Evolutionary conservation across 208 protist genomes (phyloP).

Genomic region (Trypanosomatidae sp.): DNA sequence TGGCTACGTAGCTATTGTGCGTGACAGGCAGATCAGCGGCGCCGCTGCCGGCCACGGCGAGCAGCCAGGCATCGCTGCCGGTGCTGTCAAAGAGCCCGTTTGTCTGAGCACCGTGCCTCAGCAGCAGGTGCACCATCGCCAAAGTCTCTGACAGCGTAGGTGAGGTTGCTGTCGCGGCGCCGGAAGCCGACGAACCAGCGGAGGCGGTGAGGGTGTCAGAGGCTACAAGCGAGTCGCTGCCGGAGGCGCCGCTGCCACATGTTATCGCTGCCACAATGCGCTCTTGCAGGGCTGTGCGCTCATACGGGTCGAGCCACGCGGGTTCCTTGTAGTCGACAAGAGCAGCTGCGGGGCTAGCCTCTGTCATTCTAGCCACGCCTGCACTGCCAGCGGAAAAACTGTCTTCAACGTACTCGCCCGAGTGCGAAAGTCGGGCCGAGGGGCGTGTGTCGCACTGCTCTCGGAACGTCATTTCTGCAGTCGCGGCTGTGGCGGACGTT

Average conservation of each 20-base stretch:
- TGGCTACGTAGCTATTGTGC: background rate
- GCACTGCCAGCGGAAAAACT: background rate
- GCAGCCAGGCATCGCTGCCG: constrained; percentile 76
- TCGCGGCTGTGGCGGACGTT: background rate
- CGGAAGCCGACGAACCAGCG: background rate
- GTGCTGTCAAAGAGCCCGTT: constrained; percentile 58
- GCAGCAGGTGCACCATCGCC: constrained; percentile 37
- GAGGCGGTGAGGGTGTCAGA: background rate
- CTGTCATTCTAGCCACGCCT: background rate
- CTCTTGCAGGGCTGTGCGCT: constrained; percentile 72
- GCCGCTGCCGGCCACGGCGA: constrained; percentile 37
- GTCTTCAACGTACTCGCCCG: background rate
- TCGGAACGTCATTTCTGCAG: background rate
- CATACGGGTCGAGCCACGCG: constrained; percentile 38
- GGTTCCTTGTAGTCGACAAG: constrained; percentile 69
- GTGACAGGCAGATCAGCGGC: constrained; percentile 5
- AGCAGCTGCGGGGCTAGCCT: background rate
- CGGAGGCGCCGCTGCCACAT: background rate
- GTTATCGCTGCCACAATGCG: constrained; percentile 22
- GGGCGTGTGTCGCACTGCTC: background rate
- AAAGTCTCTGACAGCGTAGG: constrained; percentile 10
- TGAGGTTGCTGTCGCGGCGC: background rate
- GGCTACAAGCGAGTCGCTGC: background rate
- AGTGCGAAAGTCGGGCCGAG: background rate
- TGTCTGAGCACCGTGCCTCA: constrained; percentile 49